Evolutionary conservation across 1,284 basidiomycete species (phyloP).

Genomic region (Limonomyces culmigenus): DNA sequence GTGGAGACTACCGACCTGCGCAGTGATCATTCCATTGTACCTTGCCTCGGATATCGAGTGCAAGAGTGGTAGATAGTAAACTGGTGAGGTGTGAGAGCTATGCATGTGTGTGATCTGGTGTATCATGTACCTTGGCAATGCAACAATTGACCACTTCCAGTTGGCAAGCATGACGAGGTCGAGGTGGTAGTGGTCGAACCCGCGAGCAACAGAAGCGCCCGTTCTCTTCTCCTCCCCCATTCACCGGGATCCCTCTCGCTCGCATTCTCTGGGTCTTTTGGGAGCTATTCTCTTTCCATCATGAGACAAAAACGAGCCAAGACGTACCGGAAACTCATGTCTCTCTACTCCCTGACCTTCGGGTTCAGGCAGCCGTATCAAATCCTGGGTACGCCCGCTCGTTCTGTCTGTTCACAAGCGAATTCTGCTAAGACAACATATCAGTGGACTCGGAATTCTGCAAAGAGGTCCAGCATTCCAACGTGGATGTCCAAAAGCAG

Average conservation of each 20-base stretch:
- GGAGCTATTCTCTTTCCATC: too few relatives aligned
- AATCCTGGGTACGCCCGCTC: conserved; percentile 44
- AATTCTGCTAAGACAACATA: not conserved
- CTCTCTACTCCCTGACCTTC: conserved; percentile 69
- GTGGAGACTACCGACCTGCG: conserved; percentile 23
- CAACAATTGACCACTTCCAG: too few relatives aligned
- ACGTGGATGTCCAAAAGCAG: conserved; percentile 63
- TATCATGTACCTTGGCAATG: too few relatives aligned
- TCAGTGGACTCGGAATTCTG: conserved; percentile 81
- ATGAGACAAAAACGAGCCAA: conserved; percentile 94
- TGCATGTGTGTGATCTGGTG: too few relatives aligned
- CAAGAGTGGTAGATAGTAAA: conserved; percentile 14
- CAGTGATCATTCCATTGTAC: conserved; percentile 53
- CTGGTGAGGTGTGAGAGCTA: too few relatives aligned
- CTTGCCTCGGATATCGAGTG: conserved; percentile 38
- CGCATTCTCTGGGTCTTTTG: too few relatives aligned
- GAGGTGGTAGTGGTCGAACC: too few relatives aligned
- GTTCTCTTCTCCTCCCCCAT: too few relatives aligned
- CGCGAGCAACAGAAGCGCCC: too few relatives aligned
- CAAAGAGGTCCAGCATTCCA: conserved; percentile 46
- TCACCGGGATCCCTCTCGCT: too few relatives aligned
- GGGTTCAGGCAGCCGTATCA: conserved; percentile 88
- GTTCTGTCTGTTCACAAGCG: conserved; percentile 3
- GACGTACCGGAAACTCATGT: conserved; percentile 84
- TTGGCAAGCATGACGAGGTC: too few relatives aligned